Conservation (phyloP, 768 basidiomycete species). For the Sutorius australiensis region DNA sequence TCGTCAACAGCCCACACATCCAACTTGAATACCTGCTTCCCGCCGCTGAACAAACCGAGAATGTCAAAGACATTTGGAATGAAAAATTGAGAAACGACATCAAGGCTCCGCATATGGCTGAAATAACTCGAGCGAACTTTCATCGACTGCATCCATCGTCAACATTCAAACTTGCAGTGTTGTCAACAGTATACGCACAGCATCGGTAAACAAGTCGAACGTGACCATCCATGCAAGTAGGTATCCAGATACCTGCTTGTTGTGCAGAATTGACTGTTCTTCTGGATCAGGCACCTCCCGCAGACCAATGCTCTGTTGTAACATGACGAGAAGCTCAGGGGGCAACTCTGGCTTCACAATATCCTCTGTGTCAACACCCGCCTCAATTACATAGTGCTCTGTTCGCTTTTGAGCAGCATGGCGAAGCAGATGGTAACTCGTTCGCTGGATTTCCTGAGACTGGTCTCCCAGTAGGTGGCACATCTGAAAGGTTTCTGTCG, state of each 20-base stretch:
- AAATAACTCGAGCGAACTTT: conserved; percentile 83
- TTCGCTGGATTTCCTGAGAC: conserved; percentile 64
- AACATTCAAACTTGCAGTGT: not conserved
- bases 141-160: conserved; percentile 56
- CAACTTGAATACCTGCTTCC: conserved; percentile 70
- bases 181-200: conserved; percentile 48
- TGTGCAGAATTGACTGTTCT: conserved; percentile 34
- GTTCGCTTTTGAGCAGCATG: conserved; percentile 71
- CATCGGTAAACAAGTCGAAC: conserved; percentile 79
- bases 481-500: conserved; percentile 49
- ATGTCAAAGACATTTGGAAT: conserved; percentile 69
- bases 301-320: conserved; percentile 46
- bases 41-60: conserved; percentile 63
- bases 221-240: conserved; percentile 89
- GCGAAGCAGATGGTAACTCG: conserved; percentile 70
- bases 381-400: conserved; percentile 82
- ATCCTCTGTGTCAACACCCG: conserved; percentile 70
- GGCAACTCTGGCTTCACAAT: conserved; percentile 57
- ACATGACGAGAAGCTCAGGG: conserved; percentile 56
- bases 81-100: conserved; percentile 60
- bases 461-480: conserved; percentile 71
- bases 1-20: conserved; percentile 84
- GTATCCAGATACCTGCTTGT: conserved; percentile 53
- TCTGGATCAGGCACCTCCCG: conserved; percentile 39
- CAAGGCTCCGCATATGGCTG: conserved; percentile 73